A percentile compares a stretch with the other conserved stretches of the same genome.
These are phyloP conservation scores for Pythium dissimile DNA, from an alignment of 352 stramenopile species.

Conservation along the genomic window DNA sequence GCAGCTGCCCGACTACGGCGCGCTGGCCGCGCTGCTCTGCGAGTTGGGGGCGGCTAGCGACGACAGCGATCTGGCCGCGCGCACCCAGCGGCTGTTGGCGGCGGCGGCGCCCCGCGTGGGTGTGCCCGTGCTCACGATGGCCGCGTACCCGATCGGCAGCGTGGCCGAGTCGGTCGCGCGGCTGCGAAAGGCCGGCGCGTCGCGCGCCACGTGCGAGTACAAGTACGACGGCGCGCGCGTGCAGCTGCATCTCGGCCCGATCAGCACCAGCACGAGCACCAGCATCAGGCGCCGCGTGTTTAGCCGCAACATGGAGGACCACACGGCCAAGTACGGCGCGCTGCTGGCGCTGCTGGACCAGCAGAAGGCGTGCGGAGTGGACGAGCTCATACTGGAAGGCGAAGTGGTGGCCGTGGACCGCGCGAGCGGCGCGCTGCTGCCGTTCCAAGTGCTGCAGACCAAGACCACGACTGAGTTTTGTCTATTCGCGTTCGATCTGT, in stretches of 20 bases:
- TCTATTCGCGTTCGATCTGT: slow-evolving; percentile 76
- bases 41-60: slow-evolving; percentile 5
- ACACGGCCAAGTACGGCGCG: slow-evolving; percentile 62
- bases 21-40: slow-evolving; percentile 40
- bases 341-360: slow-evolving; percentile 50
- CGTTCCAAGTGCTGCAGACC: slow-evolving; percentile 79
- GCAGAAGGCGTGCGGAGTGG: slow-evolving; percentile 22
- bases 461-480: slow-evolving; percentile 72
- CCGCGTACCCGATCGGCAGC: slow-evolving; percentile 66
- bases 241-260: slow-evolving; percentile 47
- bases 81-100: slow-evolving; percentile 21
- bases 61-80: slow-evolving; percentile 24
- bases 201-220: slow-evolving; percentile 64
- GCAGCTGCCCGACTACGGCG: slow-evolving; percentile 61
- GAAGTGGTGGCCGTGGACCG: slow-evolving; percentile 75
- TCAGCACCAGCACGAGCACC: no score
- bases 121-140: slow-evolving; percentile 76
- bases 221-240: slow-evolving; percentile 84
- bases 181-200: slow-evolving; percentile 33
- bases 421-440: slow-evolving; percentile 38
- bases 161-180: slow-evolving; percentile 44
- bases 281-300: slow-evolving; percentile 61
- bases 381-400: slow-evolving; percentile 63
- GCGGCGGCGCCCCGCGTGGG: slow-evolving; percentile 40
- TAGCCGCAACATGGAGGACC: slow-evolving; percentile 82